Evolutionary conservation across 2,329 filamentous ascomycete genomes (phyloP), one percentile per base, ranked within the genome.

Genomic region (Neodidymelliopsis sp.): DNA sequence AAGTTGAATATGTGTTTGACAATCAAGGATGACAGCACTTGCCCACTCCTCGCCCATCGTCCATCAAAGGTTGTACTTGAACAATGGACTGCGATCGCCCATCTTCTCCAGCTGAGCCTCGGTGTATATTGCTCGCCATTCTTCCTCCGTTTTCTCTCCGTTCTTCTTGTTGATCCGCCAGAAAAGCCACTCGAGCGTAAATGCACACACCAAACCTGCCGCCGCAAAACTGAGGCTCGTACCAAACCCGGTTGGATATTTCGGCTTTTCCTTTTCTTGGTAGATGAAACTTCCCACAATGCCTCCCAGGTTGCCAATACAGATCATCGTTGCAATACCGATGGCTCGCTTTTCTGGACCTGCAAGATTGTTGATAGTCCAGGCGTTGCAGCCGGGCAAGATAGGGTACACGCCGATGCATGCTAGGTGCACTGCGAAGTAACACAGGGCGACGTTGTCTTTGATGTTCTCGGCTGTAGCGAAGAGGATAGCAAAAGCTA

Each of bases 391-490:
- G 7, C 56, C 57, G 2, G 64, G 61, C 6, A 57, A 33, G 31
- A 63, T 59, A 3, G 60, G 59, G 31, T 68, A 67, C 8, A 66
- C 45, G 25, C 73, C 70, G 2, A 73, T 58, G 16, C 65, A 75
- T 0, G 76, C 72, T 1, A 79, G 58, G 30, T 71, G 74, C 2
- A 79, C 70, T 0, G 71, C 74, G 43, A 77, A 77, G 49, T 77
- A 78, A 53, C 74, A 74, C 1, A 74, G 49, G 0, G 66, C 71
- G 10, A 78, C 69, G 42, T 78, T 75, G 18, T 71, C 47, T 23
- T 70, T 55, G 29, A 77, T 74, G 5, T 72, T 57, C 4, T 56
- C 70, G 2, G 71, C 51, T 18, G 71, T 69, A 20, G 70, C 70
- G 12, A 74, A 74, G 3, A 79, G 71, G 4, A 77, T 72, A 2